Percentiles rank a stretch among this genome's conserved stretches.
phyloP scores from a whole-genome alignment of 805 yeast genomes.

The Candida ipomoeae region DNA sequence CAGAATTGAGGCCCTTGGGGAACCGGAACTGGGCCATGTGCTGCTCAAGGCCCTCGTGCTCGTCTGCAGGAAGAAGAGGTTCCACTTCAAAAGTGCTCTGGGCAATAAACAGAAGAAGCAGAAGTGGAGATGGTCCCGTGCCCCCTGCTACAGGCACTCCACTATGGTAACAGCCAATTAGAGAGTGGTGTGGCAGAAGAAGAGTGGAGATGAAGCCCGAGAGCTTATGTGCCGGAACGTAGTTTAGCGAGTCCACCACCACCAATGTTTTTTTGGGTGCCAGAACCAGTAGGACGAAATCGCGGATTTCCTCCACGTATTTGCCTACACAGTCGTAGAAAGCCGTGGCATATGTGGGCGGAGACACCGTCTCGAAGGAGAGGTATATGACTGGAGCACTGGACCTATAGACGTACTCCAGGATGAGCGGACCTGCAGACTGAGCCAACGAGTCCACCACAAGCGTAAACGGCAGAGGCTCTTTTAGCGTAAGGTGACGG shows the following conservation, averaged over 20 bases:
- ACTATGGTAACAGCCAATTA: slow-evolving; percentile 37
- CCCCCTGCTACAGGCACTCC: slow-evolving; percentile 32
- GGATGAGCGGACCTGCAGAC: slow-evolving; percentile 52
- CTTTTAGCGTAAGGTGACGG: slow-evolving; percentile 66
- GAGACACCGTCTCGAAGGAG: slow-evolving; percentile 62
- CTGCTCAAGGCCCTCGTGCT: slow-evolving; percentile 42
- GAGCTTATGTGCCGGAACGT: slow-evolving; percentile 43
- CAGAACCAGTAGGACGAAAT: slow-evolving; percentile 17
- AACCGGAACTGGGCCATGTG: slow-evolving; percentile 39
- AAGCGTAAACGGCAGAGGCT: slow-evolving; percentile 68
- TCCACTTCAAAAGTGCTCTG: slow-evolving; percentile 63
- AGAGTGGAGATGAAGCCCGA: slow-evolving; percentile 48
- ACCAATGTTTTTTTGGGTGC: slow-evolving; percentile 36
- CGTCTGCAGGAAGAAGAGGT: slow-evolving; percentile 36
- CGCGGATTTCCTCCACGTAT: slow-evolving; percentile 17
- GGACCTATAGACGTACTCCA: slow-evolving; percentile 52
- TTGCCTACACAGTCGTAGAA: slow-evolving; percentile 44
- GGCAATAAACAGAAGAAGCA: slow-evolving; percentile 64
- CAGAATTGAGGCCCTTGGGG: slow-evolving; percentile 48
- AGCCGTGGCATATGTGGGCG: slow-evolving; percentile 46
- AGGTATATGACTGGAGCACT: slow-evolving; percentile 45
- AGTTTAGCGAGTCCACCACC: slow-evolving; percentile 67
- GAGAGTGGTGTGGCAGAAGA: slow-evolving; percentile 28
- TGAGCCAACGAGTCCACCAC: slow-evolving; percentile 69
- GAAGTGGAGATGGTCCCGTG: slow-evolving; percentile 48